Conservation (phyloP, 768 basidiomycete species). For the Suillus placidus region DNA sequence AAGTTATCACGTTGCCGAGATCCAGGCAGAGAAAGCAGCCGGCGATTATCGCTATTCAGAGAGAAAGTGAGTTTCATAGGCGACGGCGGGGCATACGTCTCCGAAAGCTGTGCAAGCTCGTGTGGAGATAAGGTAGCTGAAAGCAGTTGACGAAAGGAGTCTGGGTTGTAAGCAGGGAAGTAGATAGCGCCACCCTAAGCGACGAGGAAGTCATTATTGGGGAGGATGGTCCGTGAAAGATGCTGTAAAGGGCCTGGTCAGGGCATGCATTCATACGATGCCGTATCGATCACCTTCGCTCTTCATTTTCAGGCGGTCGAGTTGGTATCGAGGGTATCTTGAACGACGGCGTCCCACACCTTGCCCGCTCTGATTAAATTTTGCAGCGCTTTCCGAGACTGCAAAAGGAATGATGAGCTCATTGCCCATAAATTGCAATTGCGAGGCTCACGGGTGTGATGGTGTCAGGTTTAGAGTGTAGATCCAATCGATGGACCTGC, state of each 20-base stretch:
- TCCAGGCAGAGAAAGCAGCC: conserved; percentile 50
- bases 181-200: conserved; percentile 71
- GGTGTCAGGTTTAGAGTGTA: conserved; percentile 43
- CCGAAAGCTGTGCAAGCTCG: conserved; percentile 75
- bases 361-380: conserved; percentile 69
- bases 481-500: conserved; percentile 38
- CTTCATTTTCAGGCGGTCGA: conserved; percentile 77
- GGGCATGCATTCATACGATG: neutral
- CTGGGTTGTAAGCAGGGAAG: conserved; percentile 74
- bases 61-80: conserved; percentile 40
- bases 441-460: conserved; percentile 53
- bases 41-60: conserved; percentile 32
- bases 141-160: conserved; percentile 74
- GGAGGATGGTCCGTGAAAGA: conserved; percentile 45
- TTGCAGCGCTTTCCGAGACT: conserved; percentile 70
- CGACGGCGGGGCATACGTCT: conserved; percentile 88
- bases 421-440: conserved; percentile 5
- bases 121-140: conserved; percentile 72
- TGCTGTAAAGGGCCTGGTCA: conserved; percentile 22
- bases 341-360: conserved; percentile 74
- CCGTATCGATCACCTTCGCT: conserved; percentile 51
- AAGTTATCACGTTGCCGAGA: conserved; percentile 23
- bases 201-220: conserved; percentile 33
- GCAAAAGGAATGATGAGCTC: conserved; percentile 5
- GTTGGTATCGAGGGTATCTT: conserved; percentile 63